Evolutionary conservation across 768 basidiomycete species (phyloP).

Genomic region (Pholiota molesta): DNA sequence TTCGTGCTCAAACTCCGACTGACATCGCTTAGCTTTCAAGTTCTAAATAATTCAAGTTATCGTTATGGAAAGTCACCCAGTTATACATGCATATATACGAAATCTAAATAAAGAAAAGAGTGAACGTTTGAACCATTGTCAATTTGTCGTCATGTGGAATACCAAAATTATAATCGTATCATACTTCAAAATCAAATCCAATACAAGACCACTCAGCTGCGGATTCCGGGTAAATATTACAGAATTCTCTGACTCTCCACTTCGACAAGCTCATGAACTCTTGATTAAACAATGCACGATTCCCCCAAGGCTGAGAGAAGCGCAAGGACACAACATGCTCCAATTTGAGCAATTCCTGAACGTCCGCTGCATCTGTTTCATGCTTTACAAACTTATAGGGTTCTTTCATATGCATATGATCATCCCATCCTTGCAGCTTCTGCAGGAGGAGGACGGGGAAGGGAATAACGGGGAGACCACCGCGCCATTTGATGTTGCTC

Average conservation of each 20-base stretch:
- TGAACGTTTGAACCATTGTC: too few relatives aligned
- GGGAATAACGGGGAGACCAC: slow-evolving; percentile 34
- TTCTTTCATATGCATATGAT: slow-evolving; percentile 36
- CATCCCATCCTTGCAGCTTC: slow-evolving; percentile 45
- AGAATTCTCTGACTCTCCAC: slow-evolving; percentile 32
- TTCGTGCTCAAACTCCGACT: too few relatives aligned
- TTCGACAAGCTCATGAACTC: slow-evolving; percentile 31
- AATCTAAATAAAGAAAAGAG: too few relatives aligned
- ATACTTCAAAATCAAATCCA: slow-evolving; percentile 8
- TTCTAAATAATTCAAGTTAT: too few relatives aligned
- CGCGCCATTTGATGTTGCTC: slow-evolving; percentile 17
- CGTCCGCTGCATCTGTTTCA: slow-evolving; percentile 30
- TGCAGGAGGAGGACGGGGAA: slow-evolving; percentile 40
- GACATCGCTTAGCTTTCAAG: too few relatives aligned
- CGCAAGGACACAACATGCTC: slow-evolving; percentile 22
- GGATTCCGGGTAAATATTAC: slow-evolving; percentile 16
- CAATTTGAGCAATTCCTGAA: slow-evolving; percentile 31
- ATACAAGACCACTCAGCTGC: slow-evolving; percentile 18
- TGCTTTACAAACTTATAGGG: slow-evolving; percentile 32
- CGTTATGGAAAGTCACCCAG: too few relatives aligned
- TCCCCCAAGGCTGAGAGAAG: slow-evolving; percentile 24
- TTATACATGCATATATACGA: too few relatives aligned
- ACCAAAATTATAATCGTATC: background rate
- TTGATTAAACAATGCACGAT: slow-evolving; percentile 31
- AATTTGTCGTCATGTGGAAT: too few relatives aligned